Conservation (phyloP, 176 grass and related monocot species). For the Calamus simplicifolius region DNA sequence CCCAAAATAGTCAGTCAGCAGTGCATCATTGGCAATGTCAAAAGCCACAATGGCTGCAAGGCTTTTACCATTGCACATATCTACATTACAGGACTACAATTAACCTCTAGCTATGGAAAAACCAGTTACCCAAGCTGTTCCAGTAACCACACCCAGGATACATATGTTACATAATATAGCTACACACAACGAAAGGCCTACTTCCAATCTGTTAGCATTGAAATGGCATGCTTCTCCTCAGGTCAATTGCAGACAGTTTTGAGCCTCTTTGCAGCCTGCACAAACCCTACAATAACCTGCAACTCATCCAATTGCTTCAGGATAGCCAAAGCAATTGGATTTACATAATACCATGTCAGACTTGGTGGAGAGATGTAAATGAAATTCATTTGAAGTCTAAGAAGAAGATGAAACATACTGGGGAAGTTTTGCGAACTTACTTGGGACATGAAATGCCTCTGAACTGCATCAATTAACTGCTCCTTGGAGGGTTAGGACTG, state of each 20-base stretch:
- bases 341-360: background rate
- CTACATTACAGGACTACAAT: slow-evolving; percentile 28
- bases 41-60: slow-evolving; percentile 13
- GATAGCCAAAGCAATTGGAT: slow-evolving; percentile 32
- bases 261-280: slow-evolving; percentile 76
- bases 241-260: slow-evolving; percentile 41
- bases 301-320: slow-evolving; percentile 83
- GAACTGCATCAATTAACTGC: slow-evolving; percentile 70
- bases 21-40: background rate
- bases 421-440: slow-evolving; percentile 12
- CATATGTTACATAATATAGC: slow-evolving; percentile 49
- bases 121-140: slow-evolving; percentile 15
- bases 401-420: too few relatives aligned
- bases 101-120: background rate
- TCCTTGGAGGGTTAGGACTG: slow-evolving; percentile 68
- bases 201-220: slow-evolving; percentile 32
- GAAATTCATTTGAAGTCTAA: too few relatives aligned
- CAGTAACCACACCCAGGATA: slow-evolving; percentile 31
- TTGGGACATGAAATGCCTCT: slow-evolving; percentile 79
- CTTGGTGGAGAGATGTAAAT: background rate
- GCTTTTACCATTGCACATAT: slow-evolving; percentile 34
- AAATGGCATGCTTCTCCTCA: slow-evolving; percentile 17
- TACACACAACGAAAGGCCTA: slow-evolving; percentile 34
- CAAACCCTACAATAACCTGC: slow-evolving; percentile 63
- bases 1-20: background rate